These are phyloP conservation scores for Chlamydomonas schloesseri DNA, from an alignment of 139 green algal species.

Conservation along the genomic window DNA sequence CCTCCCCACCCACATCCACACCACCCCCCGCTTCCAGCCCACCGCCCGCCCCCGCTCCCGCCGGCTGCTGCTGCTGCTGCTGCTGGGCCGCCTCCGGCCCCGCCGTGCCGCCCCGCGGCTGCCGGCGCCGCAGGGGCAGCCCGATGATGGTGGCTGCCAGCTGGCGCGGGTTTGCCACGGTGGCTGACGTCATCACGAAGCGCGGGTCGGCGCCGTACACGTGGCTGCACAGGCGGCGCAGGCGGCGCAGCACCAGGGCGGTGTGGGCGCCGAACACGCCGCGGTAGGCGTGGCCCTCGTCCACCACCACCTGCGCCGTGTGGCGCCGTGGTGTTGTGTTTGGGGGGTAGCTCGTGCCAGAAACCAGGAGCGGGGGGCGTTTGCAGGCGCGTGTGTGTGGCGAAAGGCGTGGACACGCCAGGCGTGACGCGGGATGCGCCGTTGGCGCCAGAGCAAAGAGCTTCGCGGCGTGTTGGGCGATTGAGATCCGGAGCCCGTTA, in stretches of 20 bases:
- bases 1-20: conserved; percentile 47
- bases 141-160: conserved; percentile 19
- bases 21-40: conserved; percentile 53
- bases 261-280: conserved; percentile 94
- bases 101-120: conserved; percentile 84
- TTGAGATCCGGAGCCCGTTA: no score
- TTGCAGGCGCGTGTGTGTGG: no score
- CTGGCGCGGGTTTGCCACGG: conserved; percentile 87
- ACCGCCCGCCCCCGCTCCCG: no score
- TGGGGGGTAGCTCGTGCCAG: no score
- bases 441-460: no score
- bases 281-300: conserved; percentile 92
- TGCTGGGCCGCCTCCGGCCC: no score
- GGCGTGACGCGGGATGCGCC: no score
- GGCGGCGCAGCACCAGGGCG: conserved; percentile 87
- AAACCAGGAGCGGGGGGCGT: no score
- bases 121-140: conserved; percentile 17
- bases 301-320: conserved; percentile 86
- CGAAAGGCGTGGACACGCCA: no score
- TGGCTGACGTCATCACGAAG: conserved; percentile 77
- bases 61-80: conserved; percentile 74
- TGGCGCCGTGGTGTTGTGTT: no score
- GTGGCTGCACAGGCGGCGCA: conserved; percentile 83
- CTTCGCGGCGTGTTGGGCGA: no score
- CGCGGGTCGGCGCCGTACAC: conserved; percentile 62